phyloP scores from a whole-genome alignment of 257 asterid genomes.

The Lycium barbarum region DNA sequence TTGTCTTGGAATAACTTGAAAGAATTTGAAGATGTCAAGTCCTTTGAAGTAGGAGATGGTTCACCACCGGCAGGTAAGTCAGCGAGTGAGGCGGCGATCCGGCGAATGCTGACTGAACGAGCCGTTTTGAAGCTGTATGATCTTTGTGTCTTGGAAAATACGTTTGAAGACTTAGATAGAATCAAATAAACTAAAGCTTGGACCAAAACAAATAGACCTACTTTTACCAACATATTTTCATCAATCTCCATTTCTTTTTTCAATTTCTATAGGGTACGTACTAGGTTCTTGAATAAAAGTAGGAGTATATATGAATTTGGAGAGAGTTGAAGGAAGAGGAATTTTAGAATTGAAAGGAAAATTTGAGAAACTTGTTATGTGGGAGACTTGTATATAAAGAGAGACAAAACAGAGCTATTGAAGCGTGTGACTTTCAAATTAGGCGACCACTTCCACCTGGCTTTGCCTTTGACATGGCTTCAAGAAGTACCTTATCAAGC shows the following conservation, averaged over 20 bases:
- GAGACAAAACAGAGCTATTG: not conserved
- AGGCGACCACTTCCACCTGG: not conserved
- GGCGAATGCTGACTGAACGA: slow-evolving; percentile 70
- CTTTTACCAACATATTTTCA: slow-evolving; percentile 53
- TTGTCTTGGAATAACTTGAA: slow-evolving; percentile 9
- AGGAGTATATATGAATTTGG: not conserved
- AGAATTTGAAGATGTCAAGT: slow-evolving; percentile 30
- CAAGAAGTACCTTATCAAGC: not conserved
- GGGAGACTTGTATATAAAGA: slow-evolving; percentile 22
- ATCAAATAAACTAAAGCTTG: slow-evolving; percentile 71
- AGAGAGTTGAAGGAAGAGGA: not conserved
- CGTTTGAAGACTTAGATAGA: slow-evolving; percentile 64
- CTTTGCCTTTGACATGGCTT: not conserved
- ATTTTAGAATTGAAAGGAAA: not conserved
- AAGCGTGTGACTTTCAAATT: slow-evolving; percentile 19
- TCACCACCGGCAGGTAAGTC: slow-evolving; percentile 74
- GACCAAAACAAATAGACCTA: slow-evolving; percentile 58
- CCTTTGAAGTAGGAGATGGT: slow-evolving; percentile 46
- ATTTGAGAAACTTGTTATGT: too few relatives aligned
- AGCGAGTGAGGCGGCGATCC: slow-evolving; percentile 64
- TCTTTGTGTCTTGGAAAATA: slow-evolving; percentile 59
- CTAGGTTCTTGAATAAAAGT: too few relatives aligned
- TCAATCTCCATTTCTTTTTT: slow-evolving; percentile 40
- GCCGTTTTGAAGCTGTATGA: slow-evolving; percentile 67
- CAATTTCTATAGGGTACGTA: too few relatives aligned